These are phyloP conservation scores for Plasmodium falciparum DNA, from an alignment of 169 alveolate genomes.

Conservation along the genomic window DNA sequence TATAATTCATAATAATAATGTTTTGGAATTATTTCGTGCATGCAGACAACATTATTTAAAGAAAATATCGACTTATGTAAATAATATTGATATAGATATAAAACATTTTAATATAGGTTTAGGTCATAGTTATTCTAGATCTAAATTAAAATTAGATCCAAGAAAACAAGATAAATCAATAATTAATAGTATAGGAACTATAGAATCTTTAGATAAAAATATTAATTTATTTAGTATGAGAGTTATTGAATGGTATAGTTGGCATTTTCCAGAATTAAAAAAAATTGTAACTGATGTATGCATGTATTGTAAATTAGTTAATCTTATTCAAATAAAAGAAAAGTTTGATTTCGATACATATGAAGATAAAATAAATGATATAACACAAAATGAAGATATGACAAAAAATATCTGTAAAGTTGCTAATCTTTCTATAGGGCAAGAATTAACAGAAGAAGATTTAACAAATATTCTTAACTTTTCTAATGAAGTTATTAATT, in stretches of 20 bases:
- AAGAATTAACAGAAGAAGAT: slow-evolving; percentile 95
- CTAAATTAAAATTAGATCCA: slow-evolving; percentile 95
- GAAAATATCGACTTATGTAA: slow-evolving; percentile 77
- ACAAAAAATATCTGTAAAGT: slow-evolving; percentile 92
- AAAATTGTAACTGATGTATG: slow-evolving; percentile 97
- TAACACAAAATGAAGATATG: slow-evolving; percentile 92
- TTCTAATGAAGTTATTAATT: slow-evolving; percentile 92
- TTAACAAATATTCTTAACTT: slow-evolving; percentile 92
- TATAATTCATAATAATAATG: slow-evolving; percentile 85
- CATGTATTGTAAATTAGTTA: slow-evolving; percentile 93
- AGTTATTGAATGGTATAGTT: slow-evolving; percentile 98
- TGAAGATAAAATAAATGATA: slow-evolving; percentile 84
- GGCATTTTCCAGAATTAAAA: slow-evolving; percentile 99
- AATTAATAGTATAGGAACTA: slow-evolving; percentile 95
- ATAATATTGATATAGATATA: slow-evolving; percentile 85
- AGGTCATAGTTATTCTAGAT: slow-evolving; percentile 96
- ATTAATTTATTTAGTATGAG: slow-evolving; percentile 97
- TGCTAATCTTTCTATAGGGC: slow-evolving; percentile 96
- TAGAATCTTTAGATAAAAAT: slow-evolving; percentile 96
- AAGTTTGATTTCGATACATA: slow-evolving; percentile 82
- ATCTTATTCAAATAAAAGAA: slow-evolving; percentile 88
- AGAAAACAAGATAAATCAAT: slow-evolving; percentile 98
- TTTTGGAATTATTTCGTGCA: slow-evolving; percentile 92
- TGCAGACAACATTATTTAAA: slow-evolving; percentile 86
- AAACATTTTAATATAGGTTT: slow-evolving; percentile 94